Percentiles rank a stretch among this genome's conserved stretches.
phyloP scores from a whole-genome alignment of 2,329 filamentous ascomycete genomes.

The Thermomyces lanuginosus region DNA sequence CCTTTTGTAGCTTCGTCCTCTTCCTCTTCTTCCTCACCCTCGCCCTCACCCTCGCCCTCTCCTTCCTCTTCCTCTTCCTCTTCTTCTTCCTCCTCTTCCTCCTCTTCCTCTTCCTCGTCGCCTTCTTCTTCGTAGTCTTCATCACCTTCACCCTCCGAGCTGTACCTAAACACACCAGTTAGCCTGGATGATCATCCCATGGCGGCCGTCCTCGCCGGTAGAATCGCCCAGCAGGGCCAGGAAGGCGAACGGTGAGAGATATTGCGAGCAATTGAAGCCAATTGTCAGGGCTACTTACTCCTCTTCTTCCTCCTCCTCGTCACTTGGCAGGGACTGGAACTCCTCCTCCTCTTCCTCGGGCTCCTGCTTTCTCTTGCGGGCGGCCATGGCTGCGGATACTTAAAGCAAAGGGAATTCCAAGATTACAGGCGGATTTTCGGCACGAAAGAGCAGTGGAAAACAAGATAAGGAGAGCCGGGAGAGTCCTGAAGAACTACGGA shows the following conservation, averaged over 20 bases:
- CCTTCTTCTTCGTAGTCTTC: slow-evolving; percentile 34
- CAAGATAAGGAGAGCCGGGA: slow-evolving; percentile 2
- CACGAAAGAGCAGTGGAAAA: slow-evolving; percentile 1
- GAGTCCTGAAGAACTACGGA: neutral
- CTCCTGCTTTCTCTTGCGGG: slow-evolving; percentile 35
- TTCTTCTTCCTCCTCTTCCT: slow-evolving; percentile 6
- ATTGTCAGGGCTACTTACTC: too few relatives aligned
- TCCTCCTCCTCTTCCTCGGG: slow-evolving; percentile 30
- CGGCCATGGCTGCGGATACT: slow-evolving; percentile 30
- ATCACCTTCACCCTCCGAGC: slow-evolving; percentile 7
- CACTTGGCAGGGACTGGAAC: slow-evolving; percentile 32
- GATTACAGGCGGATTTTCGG: too few relatives aligned
- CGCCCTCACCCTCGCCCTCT: slow-evolving; percentile 24
- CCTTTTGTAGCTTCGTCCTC: slow-evolving; percentile 15
- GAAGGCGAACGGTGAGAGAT: too few relatives aligned
- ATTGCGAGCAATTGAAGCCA: too few relatives aligned
- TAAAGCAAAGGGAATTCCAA: too few relatives aligned
- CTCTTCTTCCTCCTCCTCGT: slow-evolving; percentile 35
- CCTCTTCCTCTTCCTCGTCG: slow-evolving; percentile 5
- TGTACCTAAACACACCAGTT: slow-evolving; percentile 7
- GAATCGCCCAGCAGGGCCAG: too few relatives aligned
- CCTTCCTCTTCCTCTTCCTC: slow-evolving; percentile 15
- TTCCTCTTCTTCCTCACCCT: too few relatives aligned
- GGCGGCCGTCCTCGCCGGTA: too few relatives aligned
- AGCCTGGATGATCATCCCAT: too few relatives aligned